Base-by-base conservation (phyloP, 2,329 filamentous ascomycete genomes). In the Talaromyces sp. region DNA sequence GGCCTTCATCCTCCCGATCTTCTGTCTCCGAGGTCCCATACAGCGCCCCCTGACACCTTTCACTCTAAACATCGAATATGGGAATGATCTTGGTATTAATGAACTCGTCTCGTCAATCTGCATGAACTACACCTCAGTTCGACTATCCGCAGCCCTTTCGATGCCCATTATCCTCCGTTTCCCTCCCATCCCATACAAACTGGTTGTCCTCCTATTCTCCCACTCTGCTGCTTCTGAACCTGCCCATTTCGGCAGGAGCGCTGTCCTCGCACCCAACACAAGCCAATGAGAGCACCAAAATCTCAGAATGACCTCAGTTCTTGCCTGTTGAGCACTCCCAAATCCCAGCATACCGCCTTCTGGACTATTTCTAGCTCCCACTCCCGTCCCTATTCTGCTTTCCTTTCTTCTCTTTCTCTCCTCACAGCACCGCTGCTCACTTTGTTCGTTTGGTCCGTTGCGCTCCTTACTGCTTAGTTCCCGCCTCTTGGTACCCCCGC, bases 401-500 rank as follows among this genome's bases (percentile, higher is more conserved):
- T 45, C 41, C 22, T 49, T 39, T 49, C 31, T 60, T 31, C 58
- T 47, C 22, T 45, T 45, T 24, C 31, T 31, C 35, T 50, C 50
- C 41, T 50, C 35, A 56, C 35, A 37, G 33, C 24, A 39, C 49
- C 49, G 49, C 49, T 52, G 49, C 49, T 24, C 16, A 16, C 49
- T 52, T 52, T 52, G 49, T 33, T 52, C 49, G 27, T 52, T 52
- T 52, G 49, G 49, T 52, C 31, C 27, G 49, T 52, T 16, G 49
- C 49, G 14, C 14, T 52, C 49, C 49, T 52, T 33, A 52, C 49
- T 52, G 27, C 35, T 57, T 16, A 47, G 27, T 49, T 11, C 31
- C 14, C 35, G 16, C n/a, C 39, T 63, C 10, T 37, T 45, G 3
- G 16, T 47, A 6, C 45, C 52, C 10, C 47, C 52, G 31, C 39